These are phyloP conservation scores for Kalmusia sp. DNA, from an alignment of 2,329 filamentous ascomycete genomes.

Conservation along the genomic window DNA sequence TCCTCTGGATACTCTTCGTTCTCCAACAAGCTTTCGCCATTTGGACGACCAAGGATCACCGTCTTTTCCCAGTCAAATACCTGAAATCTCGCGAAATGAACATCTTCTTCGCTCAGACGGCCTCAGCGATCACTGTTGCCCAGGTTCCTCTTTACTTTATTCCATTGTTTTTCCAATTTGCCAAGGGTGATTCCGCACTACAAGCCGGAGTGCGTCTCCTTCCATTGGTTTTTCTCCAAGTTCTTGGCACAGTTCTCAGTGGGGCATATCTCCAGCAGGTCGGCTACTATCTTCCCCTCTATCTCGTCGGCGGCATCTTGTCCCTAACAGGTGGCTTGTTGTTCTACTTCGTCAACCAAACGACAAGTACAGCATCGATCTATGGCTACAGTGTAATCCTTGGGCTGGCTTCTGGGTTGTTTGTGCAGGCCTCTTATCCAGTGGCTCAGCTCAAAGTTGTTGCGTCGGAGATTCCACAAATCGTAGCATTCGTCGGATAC, in stretches of 20 bases:
- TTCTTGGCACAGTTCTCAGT: slow-evolving; percentile 7
- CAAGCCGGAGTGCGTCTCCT: slow-evolving; percentile 26
- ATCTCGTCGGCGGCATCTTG: neutral
- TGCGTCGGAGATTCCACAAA: neutral
- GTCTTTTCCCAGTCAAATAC: slow-evolving; percentile 54
- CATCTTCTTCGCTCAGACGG: slow-evolving; percentile 48
- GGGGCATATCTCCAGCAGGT: neutral
- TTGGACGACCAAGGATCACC: slow-evolving; percentile 51
- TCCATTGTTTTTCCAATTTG: slow-evolving; percentile 33
- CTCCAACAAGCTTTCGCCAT: slow-evolving; percentile 55
- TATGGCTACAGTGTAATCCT: slow-evolving; percentile 10
- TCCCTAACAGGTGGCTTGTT: neutral
- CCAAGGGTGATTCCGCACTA: slow-evolving; percentile 18
- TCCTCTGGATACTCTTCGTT: slow-evolving; percentile 51
- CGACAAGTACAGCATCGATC: slow-evolving; percentile 1
- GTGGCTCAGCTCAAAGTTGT: slow-evolving; percentile 9
- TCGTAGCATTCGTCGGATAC: neutral
- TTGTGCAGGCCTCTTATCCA: slow-evolving; percentile 10
- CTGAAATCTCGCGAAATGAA: neutral
- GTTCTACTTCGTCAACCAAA: neutral
- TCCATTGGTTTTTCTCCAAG: slow-evolving; percentile 18
- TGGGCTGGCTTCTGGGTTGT: slow-evolving; percentile 9
- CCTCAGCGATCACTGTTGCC: slow-evolving; percentile 15
- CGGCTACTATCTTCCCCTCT: neutral
- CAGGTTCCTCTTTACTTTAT: slow-evolving; percentile 31